Evolutionary conservation across 805 yeast genomes (phyloP).

Genomic region (Candida hungchunana): DNA sequence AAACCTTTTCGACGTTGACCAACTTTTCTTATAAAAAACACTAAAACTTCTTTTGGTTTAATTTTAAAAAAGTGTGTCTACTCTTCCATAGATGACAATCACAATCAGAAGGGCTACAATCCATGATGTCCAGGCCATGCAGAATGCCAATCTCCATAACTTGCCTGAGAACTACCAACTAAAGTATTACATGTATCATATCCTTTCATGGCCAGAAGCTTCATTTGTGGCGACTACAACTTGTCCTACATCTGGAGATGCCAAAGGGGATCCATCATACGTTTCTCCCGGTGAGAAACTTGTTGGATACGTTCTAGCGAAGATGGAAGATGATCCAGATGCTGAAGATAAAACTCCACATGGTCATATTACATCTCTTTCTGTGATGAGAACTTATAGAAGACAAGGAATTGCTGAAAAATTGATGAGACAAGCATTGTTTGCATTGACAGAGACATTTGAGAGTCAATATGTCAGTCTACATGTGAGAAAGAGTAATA

Average conservation of each 20-base stretch:
- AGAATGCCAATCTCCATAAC: constrained; percentile 86
- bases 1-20: no score
- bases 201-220: constrained; percentile 96
- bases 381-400: constrained; percentile 94
- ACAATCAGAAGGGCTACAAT: constrained; percentile 86
- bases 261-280: constrained; percentile 61
- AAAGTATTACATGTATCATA: constrained; percentile 91
- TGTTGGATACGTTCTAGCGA: constrained; percentile 94
- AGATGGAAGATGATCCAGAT: constrained; percentile 92
- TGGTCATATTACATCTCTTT: constrained; percentile 91
- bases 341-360: constrained; percentile 67
- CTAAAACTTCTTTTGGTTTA: no score
- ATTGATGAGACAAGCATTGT: constrained; percentile 79
- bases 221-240: constrained; percentile 87
- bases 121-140: constrained; percentile 89
- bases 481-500: constrained; percentile 89
- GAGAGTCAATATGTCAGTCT: constrained; percentile 79
- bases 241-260: constrained; percentile 19
- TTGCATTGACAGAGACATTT: constrained; percentile 76
- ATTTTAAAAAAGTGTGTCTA: no score
- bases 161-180: constrained; percentile 92
- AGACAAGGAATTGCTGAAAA: constrained; percentile 93
- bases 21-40: no score
- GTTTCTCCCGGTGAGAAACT: constrained; percentile 68
- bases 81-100: no score